Conservation (phyloP, 148 eudicot species). For the Camellia lanceoleosa region DNA sequence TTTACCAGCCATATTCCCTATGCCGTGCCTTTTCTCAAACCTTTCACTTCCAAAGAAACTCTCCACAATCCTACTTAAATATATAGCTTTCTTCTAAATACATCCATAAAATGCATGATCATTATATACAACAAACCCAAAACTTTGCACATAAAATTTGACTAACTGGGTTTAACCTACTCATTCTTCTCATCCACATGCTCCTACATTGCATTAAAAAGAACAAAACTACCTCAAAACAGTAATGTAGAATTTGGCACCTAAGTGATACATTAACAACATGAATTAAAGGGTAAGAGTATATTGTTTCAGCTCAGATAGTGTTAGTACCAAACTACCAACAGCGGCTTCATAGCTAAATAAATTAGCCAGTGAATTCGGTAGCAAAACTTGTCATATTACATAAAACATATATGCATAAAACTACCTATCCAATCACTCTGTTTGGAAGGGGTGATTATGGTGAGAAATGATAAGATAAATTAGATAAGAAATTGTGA, state of each 20-base stretch:
- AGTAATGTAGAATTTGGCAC: not conserved
- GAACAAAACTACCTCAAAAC: not conserved
- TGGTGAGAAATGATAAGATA: too few relatives aligned
- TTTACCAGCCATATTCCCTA: not conserved
- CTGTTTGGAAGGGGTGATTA: too few relatives aligned
- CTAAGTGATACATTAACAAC: not conserved
- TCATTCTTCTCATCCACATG: not conserved
- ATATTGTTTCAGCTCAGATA: not conserved
- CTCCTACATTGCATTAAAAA: not conserved
- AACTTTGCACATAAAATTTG: too few relatives aligned
- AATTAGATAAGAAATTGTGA: too few relatives aligned
- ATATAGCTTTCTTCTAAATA: not conserved
- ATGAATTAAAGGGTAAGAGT: not conserved
- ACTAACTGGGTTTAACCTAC: not conserved
- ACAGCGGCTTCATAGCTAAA: not conserved
- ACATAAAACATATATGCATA: not conserved
- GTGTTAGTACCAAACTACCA: not conserved
- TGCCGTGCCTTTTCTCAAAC: not conserved
- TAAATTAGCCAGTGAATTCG: not conserved
- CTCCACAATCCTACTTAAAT: not conserved
- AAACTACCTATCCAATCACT: too few relatives aligned
- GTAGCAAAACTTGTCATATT: not conserved
- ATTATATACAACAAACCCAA: too few relatives aligned
- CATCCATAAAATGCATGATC: not conserved
- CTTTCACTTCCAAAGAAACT: not conserved